Evolutionary conservation across 371 early-diverging fungal species (phyloP).

Genomic region (Apophysomyces variabilis): DNA sequence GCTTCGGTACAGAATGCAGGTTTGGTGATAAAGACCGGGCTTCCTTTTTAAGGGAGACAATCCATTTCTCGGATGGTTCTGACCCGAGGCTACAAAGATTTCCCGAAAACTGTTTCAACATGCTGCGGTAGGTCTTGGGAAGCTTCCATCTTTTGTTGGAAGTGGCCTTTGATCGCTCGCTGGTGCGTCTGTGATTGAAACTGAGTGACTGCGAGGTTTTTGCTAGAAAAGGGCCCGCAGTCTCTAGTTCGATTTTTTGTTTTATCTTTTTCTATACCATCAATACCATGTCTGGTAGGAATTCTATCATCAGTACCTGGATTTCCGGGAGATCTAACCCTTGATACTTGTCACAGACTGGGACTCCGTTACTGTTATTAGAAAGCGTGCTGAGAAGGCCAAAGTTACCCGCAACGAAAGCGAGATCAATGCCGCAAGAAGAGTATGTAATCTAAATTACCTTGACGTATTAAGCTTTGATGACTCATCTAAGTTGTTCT

Average conservation of each 20-base stretch:
- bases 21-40: too few species aligned
- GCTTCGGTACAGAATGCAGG: too few species aligned
- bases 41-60: too few species aligned
- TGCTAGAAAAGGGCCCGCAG: constrained; percentile 1
- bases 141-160: too few species aligned
- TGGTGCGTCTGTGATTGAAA: too few species aligned
- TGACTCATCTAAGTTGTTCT: not conserved
- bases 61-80: too few species aligned
- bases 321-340: not conserved
- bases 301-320: not conserved
- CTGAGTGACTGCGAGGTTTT: too few species aligned
- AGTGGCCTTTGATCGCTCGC: too few species aligned
- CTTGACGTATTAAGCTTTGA: not conserved
- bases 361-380: constrained; percentile 80
- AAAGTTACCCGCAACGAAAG: constrained; percentile 69
- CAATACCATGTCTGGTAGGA: constrained; percentile 17
- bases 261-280: constrained; percentile 7
- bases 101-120: too few species aligned
- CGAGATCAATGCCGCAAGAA: constrained; percentile 82
- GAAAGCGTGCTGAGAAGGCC: constrained; percentile 73
- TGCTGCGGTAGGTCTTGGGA: too few species aligned
- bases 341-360: constrained; percentile 51
- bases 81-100: too few species aligned
- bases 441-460: constrained; percentile 43
- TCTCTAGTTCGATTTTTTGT: constrained; percentile 10